A percentile compares a stretch with the other conserved stretches of the same genome.
These are phyloP conservation scores for Polytolypa hystricis DNA, from an alignment of 2,329 filamentous ascomycete species.

Conservation along the genomic window DNA sequence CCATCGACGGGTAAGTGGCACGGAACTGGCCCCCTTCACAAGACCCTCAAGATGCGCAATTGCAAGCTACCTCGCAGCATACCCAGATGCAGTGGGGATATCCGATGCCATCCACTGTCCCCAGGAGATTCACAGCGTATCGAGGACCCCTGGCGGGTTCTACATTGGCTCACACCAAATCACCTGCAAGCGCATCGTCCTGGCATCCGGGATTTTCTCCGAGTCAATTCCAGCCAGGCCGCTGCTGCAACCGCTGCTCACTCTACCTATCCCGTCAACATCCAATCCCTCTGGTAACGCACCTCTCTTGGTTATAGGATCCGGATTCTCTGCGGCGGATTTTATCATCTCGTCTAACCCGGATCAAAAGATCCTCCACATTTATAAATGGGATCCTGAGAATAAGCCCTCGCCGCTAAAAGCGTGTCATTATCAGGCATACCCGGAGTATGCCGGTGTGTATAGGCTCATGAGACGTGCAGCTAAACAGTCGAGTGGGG, in stretches of 20 bases:
- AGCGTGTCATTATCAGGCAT: slow-evolving; percentile 49
- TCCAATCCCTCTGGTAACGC: slow-evolving; percentile 10
- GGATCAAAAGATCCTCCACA: slow-evolving; percentile 45
- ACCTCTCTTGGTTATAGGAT: slow-evolving; percentile 47
- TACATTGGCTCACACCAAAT: slow-evolving; percentile 42
- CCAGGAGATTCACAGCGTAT: slow-evolving; percentile 33
- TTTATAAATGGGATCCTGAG: slow-evolving; percentile 50
- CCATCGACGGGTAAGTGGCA: slow-evolving; percentile 31
- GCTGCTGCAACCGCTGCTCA: slow-evolving; percentile 36
- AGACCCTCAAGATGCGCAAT: slow-evolving; percentile 45
- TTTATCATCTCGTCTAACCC: slow-evolving; percentile 44
- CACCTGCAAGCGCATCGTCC: slow-evolving; percentile 44
- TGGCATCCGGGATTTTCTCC: slow-evolving; percentile 50
- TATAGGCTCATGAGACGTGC: slow-evolving; percentile 51
- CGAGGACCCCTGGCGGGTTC: slow-evolving; percentile 37
- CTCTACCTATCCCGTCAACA: slow-evolving; percentile 15
- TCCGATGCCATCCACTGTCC: slow-evolving; percentile 35
- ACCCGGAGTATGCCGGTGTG: slow-evolving; percentile 51
- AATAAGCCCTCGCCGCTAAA: slow-evolving; percentile 45
- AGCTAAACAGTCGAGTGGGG: slow-evolving; percentile 17
- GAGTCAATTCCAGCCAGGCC: slow-evolving; percentile 42
- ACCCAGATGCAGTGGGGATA: slow-evolving; percentile 44
- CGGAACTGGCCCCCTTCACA: slow-evolving; percentile 39
- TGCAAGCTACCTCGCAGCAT: slow-evolving; percentile 44
- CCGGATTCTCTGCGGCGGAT: slow-evolving; percentile 52